A percentile compares a stretch with the other conserved stretches of the same genome.
Conservation (phyloP, 208 protist genomes). For the Porcisia hertigi region DNA sequence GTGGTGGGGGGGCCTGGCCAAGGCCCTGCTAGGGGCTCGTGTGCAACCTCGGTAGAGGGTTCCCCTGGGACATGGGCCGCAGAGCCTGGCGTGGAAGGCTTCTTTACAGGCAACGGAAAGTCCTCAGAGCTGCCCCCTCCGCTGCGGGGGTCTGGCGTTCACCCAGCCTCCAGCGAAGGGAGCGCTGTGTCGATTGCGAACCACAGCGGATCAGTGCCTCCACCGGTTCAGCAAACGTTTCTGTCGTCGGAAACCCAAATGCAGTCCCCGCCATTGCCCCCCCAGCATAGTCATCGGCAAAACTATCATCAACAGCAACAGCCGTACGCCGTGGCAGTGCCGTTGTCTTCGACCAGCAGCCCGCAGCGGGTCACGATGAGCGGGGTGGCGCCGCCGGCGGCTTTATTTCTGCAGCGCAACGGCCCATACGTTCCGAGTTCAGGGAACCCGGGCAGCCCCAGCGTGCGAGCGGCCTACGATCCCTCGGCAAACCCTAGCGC, state of each 20-base stretch:
- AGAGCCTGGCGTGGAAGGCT: background rate
- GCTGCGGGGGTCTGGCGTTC: constrained; percentile 3
- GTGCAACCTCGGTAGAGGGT: background rate
- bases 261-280: background rate
- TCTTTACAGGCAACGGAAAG: background rate
- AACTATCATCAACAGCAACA: constrained; percentile 12
- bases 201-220: constrained; percentile 18
- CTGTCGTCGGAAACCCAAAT: constrained; percentile 13
- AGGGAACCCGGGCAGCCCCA: constrained; percentile 8
- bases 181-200: constrained; percentile 4
- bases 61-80: background rate
- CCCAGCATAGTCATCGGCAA: background rate
- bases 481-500: background rate
- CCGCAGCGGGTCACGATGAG: background rate
- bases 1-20: background rate
- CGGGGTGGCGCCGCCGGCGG: constrained; percentile 7
- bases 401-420: background rate
- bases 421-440: background rate
- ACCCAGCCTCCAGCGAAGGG: constrained; percentile 20
- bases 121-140: background rate
- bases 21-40: background rate
- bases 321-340: constrained; percentile 24
- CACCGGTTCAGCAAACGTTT: constrained; percentile 18
- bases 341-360: constrained; percentile 2
- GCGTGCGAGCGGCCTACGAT: constrained; percentile 19